Base-by-base conservation (phyloP, 2,329 filamentous ascomycete species). In the Colletotrichum paranaense region DNA sequence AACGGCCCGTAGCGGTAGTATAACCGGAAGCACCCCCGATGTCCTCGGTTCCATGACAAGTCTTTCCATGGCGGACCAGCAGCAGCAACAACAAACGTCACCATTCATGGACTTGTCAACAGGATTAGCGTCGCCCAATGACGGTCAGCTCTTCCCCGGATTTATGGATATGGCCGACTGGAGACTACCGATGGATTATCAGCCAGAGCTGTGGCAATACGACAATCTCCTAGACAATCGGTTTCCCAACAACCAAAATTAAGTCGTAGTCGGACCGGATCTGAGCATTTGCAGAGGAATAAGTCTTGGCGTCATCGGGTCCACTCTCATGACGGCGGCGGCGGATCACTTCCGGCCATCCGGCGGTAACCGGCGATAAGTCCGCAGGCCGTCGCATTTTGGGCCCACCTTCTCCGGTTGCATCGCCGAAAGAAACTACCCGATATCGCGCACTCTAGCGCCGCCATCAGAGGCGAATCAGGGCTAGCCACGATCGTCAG, bases 171-270 rank as follows among this genome's bases (percentile, higher is more conserved):
- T 73, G 42, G 55, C 67, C 22, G 56, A 73, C 60, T 73, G 70
- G 70, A 60, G 70, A 28, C 55, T 73, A 14, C 70, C 67, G 16
- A 60, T 73, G 67, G 70, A 73, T 28, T 73, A 70, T 28, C 70
- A 73, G 60, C 70, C 70, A 22, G 67, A 73, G 14, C 35, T 73
- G 0, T 73, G 70, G 70, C 70, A 73, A 35, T 70, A 60, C 7
- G 70, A 70, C 26, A 65, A 32, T 26, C 9, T 70, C 8, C 24
- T 57, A 9, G 67, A 65, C 24, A 35, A 35, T 19, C 55, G 49
- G 8, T 70, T 42, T n/a, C 42, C 49, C 16, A 59, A 52, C 12
- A 59, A 52, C 55, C 35, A 73, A 22, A 70, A 57, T 24, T 22
- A 4, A n/a, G 16, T 22, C 58, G n/a, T 6, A 19, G 30, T 30